Base-by-base conservation (phyloP, 1,139 yeast genomes). In the Lodderomyces parapsilosis region DNA sequence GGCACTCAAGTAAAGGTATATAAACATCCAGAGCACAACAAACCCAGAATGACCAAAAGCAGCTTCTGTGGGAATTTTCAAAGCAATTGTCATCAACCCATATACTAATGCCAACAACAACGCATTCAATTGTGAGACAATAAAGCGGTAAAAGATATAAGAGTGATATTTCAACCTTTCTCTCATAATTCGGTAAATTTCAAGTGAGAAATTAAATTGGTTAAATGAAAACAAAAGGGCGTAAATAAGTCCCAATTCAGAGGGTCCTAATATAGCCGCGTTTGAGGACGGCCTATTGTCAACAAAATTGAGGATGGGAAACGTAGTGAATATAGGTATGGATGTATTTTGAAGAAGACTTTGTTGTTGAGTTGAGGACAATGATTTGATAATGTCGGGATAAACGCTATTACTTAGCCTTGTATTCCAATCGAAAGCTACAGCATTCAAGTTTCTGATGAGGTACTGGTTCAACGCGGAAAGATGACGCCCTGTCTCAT, bases 41-140 rank as follows among this genome's bases (percentile, higher is more conserved):
- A 83, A 84, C 0, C 90, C 90, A 5, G 76, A 71, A 39, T 64
- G 65, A 1, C 87, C 88, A 56, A 76, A 82, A 0, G 84, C 67
- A 10, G 49, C 46, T 9, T 74, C 71, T 47, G 79, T 75, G 46
- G 81, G 75, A 8, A 80, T 68, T 49, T 75, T 79, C 63, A 77
- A 83, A 1, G 83, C 83, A 6, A 81, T 71, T n/a, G 86, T 75
- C 6, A 80, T 78, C 32, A 81, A 59, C 23, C 80, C 68, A 53
- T 78, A 80, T 39, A 79, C 74, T 41, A 83, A 61, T 0, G 85
- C 74, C 23, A 82, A 59, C 27, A 82, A 56, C 40, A 83, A 60
- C 47, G 76, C 78, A 17, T 80, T 71, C 1, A 72, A 32, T 51
- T 74, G 75, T 4, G 80, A 67, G 3, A 79, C 62, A 1, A 70